A percentile compares a stretch with the other conserved stretches of the same genome.
These are phyloP conservation scores for Umbelopsis vinacea DNA, from an alignment of 192 early-diverging fungal species.

Conservation along the genomic window DNA sequence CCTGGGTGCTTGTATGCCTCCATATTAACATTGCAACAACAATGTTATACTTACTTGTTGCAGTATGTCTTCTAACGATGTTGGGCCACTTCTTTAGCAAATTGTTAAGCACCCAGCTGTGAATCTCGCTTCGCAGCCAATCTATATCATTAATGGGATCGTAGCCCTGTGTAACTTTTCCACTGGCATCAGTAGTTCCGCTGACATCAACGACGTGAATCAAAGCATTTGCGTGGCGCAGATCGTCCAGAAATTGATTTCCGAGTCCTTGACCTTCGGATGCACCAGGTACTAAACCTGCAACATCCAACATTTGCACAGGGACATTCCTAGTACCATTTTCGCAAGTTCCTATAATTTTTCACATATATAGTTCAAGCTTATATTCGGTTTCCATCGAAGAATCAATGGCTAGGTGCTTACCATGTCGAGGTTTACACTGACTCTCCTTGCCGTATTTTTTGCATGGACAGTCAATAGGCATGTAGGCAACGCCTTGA, in stretches of 20 bases:
- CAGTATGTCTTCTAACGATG: constrained; percentile 69
- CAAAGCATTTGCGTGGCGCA: constrained; percentile 75
- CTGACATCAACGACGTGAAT: constrained; percentile 88
- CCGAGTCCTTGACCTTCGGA: constrained; percentile 75
- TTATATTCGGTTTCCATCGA: no score
- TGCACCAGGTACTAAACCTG: constrained; percentile 84
- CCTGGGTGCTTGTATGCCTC: neutral
- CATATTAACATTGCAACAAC: neutral
- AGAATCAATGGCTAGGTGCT: neutral
- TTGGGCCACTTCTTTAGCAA: constrained; percentile 68
- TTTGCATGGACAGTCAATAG: constrained; percentile 73
- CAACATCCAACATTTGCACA: constrained; percentile 78
- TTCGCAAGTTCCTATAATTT: constrained; percentile 59
- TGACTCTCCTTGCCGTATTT: constrained; percentile 49
- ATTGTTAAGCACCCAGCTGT: constrained; percentile 78
- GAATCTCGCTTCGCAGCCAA: constrained; percentile 78
- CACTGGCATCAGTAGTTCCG: constrained; percentile 78
- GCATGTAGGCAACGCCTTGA: constrained; percentile 77
- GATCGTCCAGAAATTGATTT: constrained; percentile 83
- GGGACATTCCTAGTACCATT: constrained; percentile 71
- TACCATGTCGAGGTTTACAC: constrained; percentile 79
- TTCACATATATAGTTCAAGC: neutral
- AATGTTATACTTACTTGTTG: constrained; percentile 45
- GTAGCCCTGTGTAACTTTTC: constrained; percentile 79
- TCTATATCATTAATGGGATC: constrained; percentile 85